Percentiles rank a stretch among this genome's conserved stretches.
phyloP scores from a whole-genome alignment of 2,329 filamentous ascomycete species.

The Colletotrichum acutatum region DNA sequence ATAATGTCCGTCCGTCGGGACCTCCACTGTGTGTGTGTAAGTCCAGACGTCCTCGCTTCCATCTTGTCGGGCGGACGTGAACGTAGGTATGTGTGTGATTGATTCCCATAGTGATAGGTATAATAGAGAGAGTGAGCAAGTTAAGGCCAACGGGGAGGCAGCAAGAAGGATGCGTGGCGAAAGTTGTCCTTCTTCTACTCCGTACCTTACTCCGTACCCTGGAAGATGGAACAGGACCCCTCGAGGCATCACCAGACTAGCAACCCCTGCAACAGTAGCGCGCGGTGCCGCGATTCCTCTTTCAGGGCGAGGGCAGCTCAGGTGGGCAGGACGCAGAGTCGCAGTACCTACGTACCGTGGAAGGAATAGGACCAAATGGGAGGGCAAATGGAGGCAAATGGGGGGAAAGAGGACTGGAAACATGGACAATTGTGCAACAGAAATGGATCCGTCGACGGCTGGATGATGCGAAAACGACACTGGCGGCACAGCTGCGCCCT shows the following conservation, averaged over 20 bases:
- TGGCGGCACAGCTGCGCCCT: neutral
- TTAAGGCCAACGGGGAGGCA: conserved; percentile 1
- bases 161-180: conserved; percentile 25
- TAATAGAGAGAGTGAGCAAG: neutral
- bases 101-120: neutral
- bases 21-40: neutral
- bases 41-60: neutral
- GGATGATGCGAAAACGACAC: conserved; percentile 28
- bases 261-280: conserved; percentile 1
- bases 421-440: neutral
- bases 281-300: neutral
- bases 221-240: neutral
- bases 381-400: neutral
- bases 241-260: neutral
- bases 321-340: neutral
- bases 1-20: conserved; percentile 8
- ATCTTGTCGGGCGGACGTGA: neutral
- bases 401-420: neutral
- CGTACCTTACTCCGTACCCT: conserved; percentile 1
- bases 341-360: no score
- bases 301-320: neutral
- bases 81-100: neutral
- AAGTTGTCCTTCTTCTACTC: conserved; percentile 9
- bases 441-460: conserved; percentile 12
- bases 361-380: neutral